Base-by-base conservation (phyloP, 768 basidiomycete species). In the Omphalotus guepiniiformis region DNA sequence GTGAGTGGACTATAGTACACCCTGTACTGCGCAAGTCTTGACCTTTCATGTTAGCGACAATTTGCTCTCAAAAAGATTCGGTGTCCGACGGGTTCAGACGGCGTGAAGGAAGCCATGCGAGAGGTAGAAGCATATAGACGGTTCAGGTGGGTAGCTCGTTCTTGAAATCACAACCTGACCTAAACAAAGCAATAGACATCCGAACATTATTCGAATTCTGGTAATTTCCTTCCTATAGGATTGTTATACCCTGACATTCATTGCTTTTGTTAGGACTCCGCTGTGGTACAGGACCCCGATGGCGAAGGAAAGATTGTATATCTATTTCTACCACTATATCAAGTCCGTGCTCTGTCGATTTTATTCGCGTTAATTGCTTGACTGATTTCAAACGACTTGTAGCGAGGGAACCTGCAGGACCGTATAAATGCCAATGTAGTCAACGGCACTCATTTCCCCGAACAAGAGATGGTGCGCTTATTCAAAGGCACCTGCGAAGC, bases 1-100 rank as follows among this genome's bases (percentile, higher is more conserved):
- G 89, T 90, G 60, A 57, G 84, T 70, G 12, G 15, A 16, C 3
- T 25, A 8, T 34, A 49, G 42, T 41, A 51, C 28, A 49, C 53
- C 21, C 40, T 11, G 39, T 18, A 11, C 15, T 42, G n/a, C n/a
- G 19, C 21, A 27, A 30, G 48, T 30, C 42, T 34, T 16, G 15
- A 26, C 16, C 16, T 16, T 35, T 45, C 28, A 39, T 22, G 21
- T 1, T 65, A 93, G 80, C 78, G 93, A 53, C 82, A 90, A 73
- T 98, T 95, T 57, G 96, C 96, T 0, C 72, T 99, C 53, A 99
- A 99, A 74, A 98, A 96, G 69, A 94, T 96, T 61, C 78, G 93
- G 36, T 94, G 93, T 73, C 92, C 91, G 1, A 86, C 85, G 34
- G 92, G 92, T 6, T 72, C 79, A 5, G 93, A 95, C 46, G 85